phyloP scores from a whole-genome alignment of 2,329 filamentous ascomycete species.

The Colletotrichum siamense region DNA sequence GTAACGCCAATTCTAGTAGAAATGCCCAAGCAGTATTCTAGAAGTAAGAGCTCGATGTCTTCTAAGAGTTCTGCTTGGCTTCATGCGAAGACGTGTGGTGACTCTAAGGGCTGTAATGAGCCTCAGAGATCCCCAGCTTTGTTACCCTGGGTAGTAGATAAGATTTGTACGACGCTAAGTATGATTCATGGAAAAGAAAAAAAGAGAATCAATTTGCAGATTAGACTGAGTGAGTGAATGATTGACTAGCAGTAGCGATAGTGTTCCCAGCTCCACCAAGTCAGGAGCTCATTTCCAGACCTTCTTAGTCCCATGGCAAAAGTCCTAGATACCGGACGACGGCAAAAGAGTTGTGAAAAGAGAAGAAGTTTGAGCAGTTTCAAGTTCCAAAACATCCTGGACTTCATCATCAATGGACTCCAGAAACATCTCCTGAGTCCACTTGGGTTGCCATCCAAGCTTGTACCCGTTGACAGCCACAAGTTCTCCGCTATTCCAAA shows the following conservation, averaged over 20 bases:
- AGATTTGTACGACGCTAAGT: background rate
- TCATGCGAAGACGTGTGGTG: background rate
- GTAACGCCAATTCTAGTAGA: background rate
- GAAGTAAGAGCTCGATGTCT: background rate
- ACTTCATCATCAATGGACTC: constrained; percentile 32
- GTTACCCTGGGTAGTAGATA: background rate
- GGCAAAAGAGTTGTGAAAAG: background rate
- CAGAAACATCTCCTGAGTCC: constrained; percentile 29
- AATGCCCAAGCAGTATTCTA: background rate
- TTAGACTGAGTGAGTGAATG: background rate
- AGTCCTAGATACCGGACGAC: background rate
- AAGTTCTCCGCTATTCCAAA: constrained; percentile 11
- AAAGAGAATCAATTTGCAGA: background rate
- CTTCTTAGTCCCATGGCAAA: background rate
- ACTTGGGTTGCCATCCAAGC: constrained; percentile 33
- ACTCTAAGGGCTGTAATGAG: background rate
- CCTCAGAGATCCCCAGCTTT: background rate
- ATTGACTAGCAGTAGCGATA: background rate
- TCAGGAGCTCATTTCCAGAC: background rate
- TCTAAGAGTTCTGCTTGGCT: background rate
- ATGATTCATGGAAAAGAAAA: background rate
- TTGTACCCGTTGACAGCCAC: constrained; percentile 24
- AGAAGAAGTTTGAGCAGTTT: background rate
- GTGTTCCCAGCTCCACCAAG: background rate
- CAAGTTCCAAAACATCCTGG: constrained; percentile 26